Evolutionary conservation across 2,329 filamentous ascomycete species (phyloP).

Genomic region (Fusarium metavorans): DNA sequence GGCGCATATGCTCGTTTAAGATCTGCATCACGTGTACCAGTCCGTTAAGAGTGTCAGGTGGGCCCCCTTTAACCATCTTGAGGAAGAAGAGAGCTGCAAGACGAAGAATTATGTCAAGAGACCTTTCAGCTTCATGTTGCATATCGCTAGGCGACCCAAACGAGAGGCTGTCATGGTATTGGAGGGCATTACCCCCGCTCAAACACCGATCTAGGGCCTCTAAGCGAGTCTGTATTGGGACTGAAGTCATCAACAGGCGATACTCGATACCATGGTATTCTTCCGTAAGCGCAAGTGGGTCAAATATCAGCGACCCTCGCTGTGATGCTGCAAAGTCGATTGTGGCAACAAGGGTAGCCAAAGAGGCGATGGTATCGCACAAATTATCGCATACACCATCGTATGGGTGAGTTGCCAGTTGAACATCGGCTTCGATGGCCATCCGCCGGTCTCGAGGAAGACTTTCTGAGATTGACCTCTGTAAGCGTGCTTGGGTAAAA

Average conservation of each 20-base stretch:
- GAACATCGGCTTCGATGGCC: background rate
- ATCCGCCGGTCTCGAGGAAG: background rate
- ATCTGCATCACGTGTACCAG: background rate
- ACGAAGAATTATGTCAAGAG: background rate
- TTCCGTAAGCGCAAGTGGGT: slow-evolving; percentile 3
- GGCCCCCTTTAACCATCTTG: background rate
- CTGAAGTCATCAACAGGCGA: background rate
- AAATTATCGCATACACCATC: background rate
- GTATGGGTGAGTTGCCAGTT: background rate
- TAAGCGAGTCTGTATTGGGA: background rate
- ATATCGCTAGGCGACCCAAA: background rate
- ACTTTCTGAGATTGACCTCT: background rate
- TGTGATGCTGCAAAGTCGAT: background rate
- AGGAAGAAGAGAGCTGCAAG: slow-evolving; percentile 3
- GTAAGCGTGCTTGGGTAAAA: background rate
- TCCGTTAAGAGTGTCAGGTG: background rate
- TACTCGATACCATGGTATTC: slow-evolving; percentile 4
- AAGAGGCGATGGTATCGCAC: background rate
- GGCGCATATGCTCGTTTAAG: background rate
- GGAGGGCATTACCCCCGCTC: rapidly evolving
- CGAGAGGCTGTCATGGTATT: background rate
- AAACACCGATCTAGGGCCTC: background rate
- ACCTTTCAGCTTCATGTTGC: background rate
- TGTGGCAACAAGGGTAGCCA: background rate
- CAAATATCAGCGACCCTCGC: background rate